These are phyloP conservation scores for Luffa acutangula DNA, from an alignment of 306 rosid genomes.

Conservation along the genomic window DNA sequence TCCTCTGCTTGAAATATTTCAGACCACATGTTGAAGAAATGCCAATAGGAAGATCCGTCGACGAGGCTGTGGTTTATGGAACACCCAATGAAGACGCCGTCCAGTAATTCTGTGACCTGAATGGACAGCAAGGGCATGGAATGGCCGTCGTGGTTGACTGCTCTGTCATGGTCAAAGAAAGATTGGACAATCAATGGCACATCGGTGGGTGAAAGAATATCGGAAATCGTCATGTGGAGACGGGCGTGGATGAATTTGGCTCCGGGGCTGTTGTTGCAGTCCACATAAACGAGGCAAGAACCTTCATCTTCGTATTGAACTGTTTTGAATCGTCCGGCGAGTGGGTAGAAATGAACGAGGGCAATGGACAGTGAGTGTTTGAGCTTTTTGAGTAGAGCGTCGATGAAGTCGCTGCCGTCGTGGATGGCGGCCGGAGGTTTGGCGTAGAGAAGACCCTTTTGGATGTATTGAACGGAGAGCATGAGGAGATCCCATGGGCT, in stretches of 20 bases:
- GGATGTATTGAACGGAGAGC: conserved; percentile 44
- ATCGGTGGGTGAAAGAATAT: conserved; percentile 40
- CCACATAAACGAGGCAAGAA: conserved; percentile 26
- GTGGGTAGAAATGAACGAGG: conserved; percentile 56
- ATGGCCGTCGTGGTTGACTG: conserved; percentile 51
- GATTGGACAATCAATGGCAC: conserved; percentile 39
- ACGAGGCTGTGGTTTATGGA: conserved; percentile 39
- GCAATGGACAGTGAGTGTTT: conserved; percentile 43
- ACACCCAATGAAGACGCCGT: conserved; percentile 61
- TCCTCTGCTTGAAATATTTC: conserved; percentile 35
- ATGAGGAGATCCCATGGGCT: conserved; percentile 30
- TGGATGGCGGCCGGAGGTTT: conserved; percentile 23
- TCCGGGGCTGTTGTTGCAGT: conserved; percentile 26
- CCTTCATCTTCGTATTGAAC: conserved; percentile 15
- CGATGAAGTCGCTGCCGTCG: conserved; percentile 7
- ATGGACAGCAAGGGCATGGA: conserved; percentile 32
- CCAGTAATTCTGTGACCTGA: conserved; percentile 43
- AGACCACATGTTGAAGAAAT: conserved; percentile 52
- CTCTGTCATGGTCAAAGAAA: conserved; percentile 44
- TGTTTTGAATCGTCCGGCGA: conserved; percentile 41
- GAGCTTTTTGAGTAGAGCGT: conserved; percentile 21
- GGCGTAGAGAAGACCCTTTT: conserved; percentile 53
- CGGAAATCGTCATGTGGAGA: conserved; percentile 24
- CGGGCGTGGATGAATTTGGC: conserved; percentile 40
- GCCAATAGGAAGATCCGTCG: conserved; percentile 43